Percentiles rank a stretch among this genome's conserved stretches.
Conservation (phyloP, 2,329 filamentous ascomycete genomes). For the Huntiella abstrusa region DNA sequence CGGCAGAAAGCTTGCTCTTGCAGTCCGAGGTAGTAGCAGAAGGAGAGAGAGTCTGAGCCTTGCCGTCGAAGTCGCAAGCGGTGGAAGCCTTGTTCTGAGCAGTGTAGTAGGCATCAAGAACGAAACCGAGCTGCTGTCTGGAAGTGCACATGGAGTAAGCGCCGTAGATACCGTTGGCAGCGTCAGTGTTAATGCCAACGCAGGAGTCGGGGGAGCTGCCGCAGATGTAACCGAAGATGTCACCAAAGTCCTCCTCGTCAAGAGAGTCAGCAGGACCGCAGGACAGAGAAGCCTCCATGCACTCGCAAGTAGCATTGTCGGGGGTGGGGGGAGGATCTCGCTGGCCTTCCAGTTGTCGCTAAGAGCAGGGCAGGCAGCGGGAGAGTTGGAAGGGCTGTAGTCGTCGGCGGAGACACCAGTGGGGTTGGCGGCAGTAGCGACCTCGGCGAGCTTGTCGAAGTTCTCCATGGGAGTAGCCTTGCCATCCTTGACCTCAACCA, state of each 20-base stretch:
- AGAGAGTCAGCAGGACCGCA: conserved; percentile 48
- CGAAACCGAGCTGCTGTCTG: conserved; percentile 53
- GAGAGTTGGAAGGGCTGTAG: conserved; percentile 59
- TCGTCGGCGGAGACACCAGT: conserved; percentile 41
- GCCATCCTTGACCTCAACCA: conserved; percentile 43
- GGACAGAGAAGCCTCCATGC: conserved; percentile 58
- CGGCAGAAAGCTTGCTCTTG: conserved; percentile 38
- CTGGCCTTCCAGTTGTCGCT: conserved; percentile 47
- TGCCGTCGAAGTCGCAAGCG: conserved; percentile 55
- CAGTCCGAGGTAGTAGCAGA: conserved; percentile 33
- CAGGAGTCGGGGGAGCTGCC: conserved; percentile 38
- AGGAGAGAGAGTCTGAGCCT: conserved; percentile 36
- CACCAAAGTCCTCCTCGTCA: conserved; percentile 37
- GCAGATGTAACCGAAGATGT: conserved; percentile 60
- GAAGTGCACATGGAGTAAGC: conserved; percentile 60
- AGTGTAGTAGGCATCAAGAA: conserved; percentile 55
- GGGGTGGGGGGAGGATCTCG: conserved; percentile 63
- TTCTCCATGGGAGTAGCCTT: conserved; percentile 50
- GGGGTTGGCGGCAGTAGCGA: conserved; percentile 50
- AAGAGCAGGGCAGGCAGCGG: conserved; percentile 46
- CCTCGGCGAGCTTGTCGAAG: conserved; percentile 52
- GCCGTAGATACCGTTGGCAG: conserved; percentile 50
- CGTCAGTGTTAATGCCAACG: conserved; percentile 48
- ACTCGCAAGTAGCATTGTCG: conserved; percentile 61
- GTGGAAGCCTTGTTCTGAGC: conserved; percentile 30